Percentiles rank a stretch among this genome's conserved stretches.
Conservation (phyloP, 2,329 filamentous ascomycete species). For the Cladosporium sp. region DNA sequence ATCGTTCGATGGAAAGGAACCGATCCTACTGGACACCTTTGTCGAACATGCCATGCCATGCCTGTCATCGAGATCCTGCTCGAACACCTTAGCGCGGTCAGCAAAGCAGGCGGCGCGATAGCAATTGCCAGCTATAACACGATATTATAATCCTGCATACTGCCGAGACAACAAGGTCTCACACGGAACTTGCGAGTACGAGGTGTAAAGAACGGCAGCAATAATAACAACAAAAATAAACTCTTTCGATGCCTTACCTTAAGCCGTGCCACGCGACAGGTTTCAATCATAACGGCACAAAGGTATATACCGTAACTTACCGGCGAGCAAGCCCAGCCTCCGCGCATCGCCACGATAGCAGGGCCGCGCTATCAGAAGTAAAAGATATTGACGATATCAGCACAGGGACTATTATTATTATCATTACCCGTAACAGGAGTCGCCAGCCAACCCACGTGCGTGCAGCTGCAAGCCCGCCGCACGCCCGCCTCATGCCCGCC, state of each 20-base stretch:
- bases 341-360: background rate
- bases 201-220: background rate
- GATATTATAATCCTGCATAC: background rate
- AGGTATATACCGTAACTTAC: background rate
- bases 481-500: background rate
- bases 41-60: background rate
- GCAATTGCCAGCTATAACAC: background rate
- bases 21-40: background rate
- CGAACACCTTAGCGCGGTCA: background rate
- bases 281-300: background rate
- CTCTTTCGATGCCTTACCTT: background rate
- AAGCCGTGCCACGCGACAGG: background rate
- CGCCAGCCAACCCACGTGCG: constrained; percentile 9
- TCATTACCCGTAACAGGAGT: background rate
- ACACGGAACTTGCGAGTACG: background rate
- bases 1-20: background rate
- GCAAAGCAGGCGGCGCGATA: background rate
- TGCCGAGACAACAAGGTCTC: background rate
- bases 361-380: constrained; percentile 1
- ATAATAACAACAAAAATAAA: background rate
- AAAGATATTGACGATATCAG: constrained; percentile 3
- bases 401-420: background rate
- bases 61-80: background rate
- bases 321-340: background rate
- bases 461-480: constrained; percentile 1